These are phyloP conservation scores for Cyberlindnera suaveolens DNA, from an alignment of 805 yeast species.

Conservation along the genomic window DNA sequence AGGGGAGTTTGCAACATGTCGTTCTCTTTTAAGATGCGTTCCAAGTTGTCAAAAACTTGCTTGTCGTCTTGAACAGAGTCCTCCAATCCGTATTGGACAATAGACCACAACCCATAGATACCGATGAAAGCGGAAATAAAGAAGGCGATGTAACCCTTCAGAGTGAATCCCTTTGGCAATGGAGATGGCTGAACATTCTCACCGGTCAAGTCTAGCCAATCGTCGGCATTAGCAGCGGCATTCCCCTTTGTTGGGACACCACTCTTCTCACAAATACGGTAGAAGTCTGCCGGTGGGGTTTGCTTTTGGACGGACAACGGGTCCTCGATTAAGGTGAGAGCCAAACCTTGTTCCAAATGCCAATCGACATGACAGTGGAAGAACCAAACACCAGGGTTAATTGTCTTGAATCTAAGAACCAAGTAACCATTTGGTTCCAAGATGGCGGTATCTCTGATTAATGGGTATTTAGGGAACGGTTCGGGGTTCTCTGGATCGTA, in stretches of 20 bases:
- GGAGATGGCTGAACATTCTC: conserved; percentile 56
- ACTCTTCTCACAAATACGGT: conserved; percentile 41
- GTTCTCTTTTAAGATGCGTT: conserved; percentile 25
- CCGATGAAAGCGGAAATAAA: conserved; percentile 48
- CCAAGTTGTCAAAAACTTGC: conserved; percentile 33
- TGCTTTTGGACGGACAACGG: conserved; percentile 45
- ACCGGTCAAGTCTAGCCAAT: conserved; percentile 53
- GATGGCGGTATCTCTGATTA: conserved; percentile 64
- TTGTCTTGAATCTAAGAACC: conserved; percentile 68
- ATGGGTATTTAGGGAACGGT: conserved; percentile 51
- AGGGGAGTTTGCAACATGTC: conserved; percentile 12
- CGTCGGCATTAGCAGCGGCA: conserved; percentile 58
- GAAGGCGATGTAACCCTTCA: conserved; percentile 63
- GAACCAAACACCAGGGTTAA: conserved; percentile 92
- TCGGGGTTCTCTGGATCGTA: conserved; percentile 41
- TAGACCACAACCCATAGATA: conserved; percentile 52
- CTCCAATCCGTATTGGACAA: conserved; percentile 58
- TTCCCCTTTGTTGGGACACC: conserved; percentile 50
- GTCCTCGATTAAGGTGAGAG: conserved; percentile 65
- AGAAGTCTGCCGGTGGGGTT: conserved; percentile 41
- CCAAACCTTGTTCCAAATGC: conserved; percentile 80
- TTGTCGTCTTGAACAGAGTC: conserved; percentile 50
- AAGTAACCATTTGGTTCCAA: conserved; percentile 64
- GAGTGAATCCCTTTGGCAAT: conserved; percentile 65
- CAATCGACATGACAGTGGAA: conserved; percentile 91